phyloP scores from a whole-genome alignment of 73 alveolate species.

The Paramecium biaurelia region DNA sequence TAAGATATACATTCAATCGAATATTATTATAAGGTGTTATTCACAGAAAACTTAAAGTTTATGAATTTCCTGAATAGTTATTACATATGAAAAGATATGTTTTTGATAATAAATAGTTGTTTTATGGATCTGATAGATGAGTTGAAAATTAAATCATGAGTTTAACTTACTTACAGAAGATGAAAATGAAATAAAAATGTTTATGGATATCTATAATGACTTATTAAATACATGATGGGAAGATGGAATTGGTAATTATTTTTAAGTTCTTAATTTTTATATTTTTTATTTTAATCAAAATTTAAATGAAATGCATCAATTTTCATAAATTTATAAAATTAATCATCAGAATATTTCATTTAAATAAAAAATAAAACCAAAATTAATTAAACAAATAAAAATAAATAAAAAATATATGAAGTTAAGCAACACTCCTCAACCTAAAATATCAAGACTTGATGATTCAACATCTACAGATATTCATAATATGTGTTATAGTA shows the following conservation, averaged over 20 bases:
- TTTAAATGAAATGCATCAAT: not conserved
- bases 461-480: constrained; percentile 12
- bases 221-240: not conserved
- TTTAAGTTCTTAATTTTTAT: not conserved
- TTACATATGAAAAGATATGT: constrained; percentile 66
- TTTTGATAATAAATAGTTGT: constrained; percentile 53
- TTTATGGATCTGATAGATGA: constrained; percentile 71
- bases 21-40: constrained; percentile 19
- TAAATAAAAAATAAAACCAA: not conserved
- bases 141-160: constrained; percentile 71
- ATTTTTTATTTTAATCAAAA: not conserved
- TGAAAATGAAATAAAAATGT: constrained; percentile 10
- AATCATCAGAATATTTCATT: not conserved
- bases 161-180: constrained; percentile 34
- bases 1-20: constrained; percentile 41
- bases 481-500: constrained; percentile 38
- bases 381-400: not conserved
- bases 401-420: not conserved
- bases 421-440: not conserved
- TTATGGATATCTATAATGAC: constrained; percentile 13
- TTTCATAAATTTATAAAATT: too few relatives aligned
- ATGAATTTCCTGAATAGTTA: constrained; percentile 61
- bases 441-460: not conserved
- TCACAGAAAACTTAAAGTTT: constrained; percentile 52
- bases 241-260: not conserved